Evolutionary conservation across 768 basidiomycete genomes (phyloP).

Genomic region (Rhizopogon vulgaris): DNA sequence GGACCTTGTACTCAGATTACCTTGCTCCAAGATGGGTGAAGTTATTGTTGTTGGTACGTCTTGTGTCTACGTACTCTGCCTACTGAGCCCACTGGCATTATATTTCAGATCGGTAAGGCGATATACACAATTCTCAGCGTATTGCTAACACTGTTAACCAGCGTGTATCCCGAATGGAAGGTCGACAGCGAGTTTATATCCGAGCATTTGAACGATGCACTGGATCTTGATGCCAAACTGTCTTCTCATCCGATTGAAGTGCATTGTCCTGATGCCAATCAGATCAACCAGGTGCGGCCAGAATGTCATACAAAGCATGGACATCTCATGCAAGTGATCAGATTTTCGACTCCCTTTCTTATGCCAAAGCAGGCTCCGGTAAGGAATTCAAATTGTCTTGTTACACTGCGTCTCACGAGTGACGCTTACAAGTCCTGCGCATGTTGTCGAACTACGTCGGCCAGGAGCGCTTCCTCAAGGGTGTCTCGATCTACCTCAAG

Average conservation of each 20-base stretch:
- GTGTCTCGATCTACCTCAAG: constrained; percentile 90
- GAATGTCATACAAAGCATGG: neutral
- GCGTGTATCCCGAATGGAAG: constrained; percentile 81
- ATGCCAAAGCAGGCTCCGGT: constrained; percentile 81
- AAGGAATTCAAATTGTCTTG: constrained; percentile 8
- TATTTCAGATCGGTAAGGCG: constrained; percentile 47
- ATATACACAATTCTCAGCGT: neutral
- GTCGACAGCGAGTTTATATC: constrained; percentile 77
- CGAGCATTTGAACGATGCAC: constrained; percentile 68
- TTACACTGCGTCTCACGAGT: neutral
- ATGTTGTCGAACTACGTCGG: constrained; percentile 90
- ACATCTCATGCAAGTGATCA: constrained; percentile 22
- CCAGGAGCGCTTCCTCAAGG: constrained; percentile 80
- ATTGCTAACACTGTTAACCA: neutral
- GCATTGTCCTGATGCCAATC: constrained; percentile 78
- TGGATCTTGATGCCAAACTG: constrained; percentile 75
- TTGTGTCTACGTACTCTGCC: neutral
- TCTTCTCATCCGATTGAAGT: constrained; percentile 94
- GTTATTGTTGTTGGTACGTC: constrained; percentile 69
- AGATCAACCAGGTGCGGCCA: constrained; percentile 61
- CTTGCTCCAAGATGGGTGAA: constrained; percentile 65
- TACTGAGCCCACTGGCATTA: neutral
- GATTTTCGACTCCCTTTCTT: constrained; percentile 88
- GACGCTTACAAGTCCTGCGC: constrained; percentile 58
- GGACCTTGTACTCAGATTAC: constrained; percentile 2